phyloP scores from a whole-genome alignment of 2,329 filamentous ascomycete genomes.

The Stagonosporopsis vannaccii region DNA sequence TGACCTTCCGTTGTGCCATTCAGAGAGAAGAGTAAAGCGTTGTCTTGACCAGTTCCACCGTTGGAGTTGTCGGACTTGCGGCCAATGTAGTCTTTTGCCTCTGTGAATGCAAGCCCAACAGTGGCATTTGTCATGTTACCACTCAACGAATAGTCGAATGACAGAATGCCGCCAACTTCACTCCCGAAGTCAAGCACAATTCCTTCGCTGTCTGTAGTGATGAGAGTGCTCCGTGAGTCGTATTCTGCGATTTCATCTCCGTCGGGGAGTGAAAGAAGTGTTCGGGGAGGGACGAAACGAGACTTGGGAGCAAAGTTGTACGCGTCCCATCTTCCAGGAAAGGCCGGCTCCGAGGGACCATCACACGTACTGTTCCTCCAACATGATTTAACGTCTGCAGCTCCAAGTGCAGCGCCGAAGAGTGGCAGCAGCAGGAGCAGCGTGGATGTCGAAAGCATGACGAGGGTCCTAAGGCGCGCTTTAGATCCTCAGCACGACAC shows the following conservation, averaged over 20 bases:
- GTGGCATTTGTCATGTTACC: conserved; percentile 45
- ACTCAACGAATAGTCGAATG: conserved; percentile 55
- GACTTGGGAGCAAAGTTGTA: conserved; percentile 6
- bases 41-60: conserved; percentile 49
- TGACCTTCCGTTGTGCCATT: conserved; percentile 42
- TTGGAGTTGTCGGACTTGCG: conserved; percentile 55
- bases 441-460: neutral
- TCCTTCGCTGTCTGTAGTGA: neutral
- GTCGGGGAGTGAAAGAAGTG: neutral
- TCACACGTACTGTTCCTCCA: conserved; percentile 12
- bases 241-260: neutral
- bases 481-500: neutral
- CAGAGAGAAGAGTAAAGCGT: conserved; percentile 57
- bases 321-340: conserved; percentile 2
- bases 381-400: neutral
- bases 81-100: conserved; percentile 54
- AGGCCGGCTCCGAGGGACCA: neutral
- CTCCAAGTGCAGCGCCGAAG: neutral
- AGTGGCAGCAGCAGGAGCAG: neutral
- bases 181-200: conserved; percentile 65
- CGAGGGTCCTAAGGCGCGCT: neutral
- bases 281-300: conserved; percentile 1
- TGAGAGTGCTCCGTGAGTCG: neutral
- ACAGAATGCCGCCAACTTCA: conserved; percentile 65
- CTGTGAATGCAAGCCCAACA: conserved; percentile 53